These are phyloP conservation scores for Fusarium tricinctum DNA, from an alignment of 2,329 filamentous ascomycete species.

Conservation along the genomic window DNA sequence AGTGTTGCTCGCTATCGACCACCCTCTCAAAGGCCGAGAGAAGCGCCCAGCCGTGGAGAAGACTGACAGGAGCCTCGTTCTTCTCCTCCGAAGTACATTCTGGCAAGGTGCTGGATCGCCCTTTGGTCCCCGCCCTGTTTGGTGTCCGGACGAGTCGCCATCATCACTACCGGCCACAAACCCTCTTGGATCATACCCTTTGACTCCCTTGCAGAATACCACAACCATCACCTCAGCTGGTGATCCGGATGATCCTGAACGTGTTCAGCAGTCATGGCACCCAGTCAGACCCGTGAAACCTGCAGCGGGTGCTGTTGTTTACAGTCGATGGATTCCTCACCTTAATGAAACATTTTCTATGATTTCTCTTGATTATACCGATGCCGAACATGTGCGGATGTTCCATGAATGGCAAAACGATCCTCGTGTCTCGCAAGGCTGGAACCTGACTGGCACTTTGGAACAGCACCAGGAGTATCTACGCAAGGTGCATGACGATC, in stretches of 20 bases:
- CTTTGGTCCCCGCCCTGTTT: constrained; percentile 73
- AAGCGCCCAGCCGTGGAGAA: constrained; percentile 43
- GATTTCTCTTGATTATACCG: constrained; percentile 76
- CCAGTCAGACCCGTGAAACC: constrained; percentile 81
- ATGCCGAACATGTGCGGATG: constrained; percentile 74
- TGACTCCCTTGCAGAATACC: constrained; percentile 64
- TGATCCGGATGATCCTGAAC: constrained; percentile 58
- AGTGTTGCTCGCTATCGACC: constrained; percentile 64
- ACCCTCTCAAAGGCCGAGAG: constrained; percentile 58
- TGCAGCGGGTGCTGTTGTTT: constrained; percentile 76
- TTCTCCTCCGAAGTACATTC: constrained; percentile 70
- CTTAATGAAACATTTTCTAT: constrained; percentile 83
- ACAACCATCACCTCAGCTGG: constrained; percentile 57
- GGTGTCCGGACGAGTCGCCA: constrained; percentile 66
- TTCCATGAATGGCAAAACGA: constrained; percentile 90
- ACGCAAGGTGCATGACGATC: constrained; percentile 75
- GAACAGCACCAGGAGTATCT: constrained; percentile 82
- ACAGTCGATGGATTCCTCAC: constrained; percentile 84
- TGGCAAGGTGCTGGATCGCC: constrained; percentile 80
- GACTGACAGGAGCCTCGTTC: constrained; percentile 53
- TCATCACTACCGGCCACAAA: constrained; percentile 53
- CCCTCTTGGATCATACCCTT: constrained; percentile 62
- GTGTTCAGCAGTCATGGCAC: constrained; percentile 72
- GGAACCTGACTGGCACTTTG: constrained; percentile 83
- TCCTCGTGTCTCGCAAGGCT: constrained; percentile 82